Conservation (phyloP, 306 rosid species). For the Sechiopsis laciniata region DNA sequence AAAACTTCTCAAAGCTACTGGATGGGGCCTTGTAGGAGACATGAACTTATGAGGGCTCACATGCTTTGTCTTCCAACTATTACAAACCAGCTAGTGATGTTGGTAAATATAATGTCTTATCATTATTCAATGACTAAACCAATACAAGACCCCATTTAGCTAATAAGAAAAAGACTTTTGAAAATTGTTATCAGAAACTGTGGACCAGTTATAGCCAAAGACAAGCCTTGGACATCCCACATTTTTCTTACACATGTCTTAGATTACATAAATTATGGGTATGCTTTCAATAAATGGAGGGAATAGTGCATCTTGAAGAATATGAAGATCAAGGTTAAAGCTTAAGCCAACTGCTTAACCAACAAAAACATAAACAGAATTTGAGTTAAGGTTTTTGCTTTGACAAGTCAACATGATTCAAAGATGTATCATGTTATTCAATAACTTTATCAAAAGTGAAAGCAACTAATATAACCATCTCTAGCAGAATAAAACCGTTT, state of each 20-base stretch:
- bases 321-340: not conserved
- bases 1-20: not conserved
- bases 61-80: conserved; percentile 11
- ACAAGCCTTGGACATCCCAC: conserved; percentile 8
- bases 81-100: conserved; percentile 3
- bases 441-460: not conserved
- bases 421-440: not conserved
- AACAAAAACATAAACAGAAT: not conserved
- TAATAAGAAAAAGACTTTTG: not conserved
- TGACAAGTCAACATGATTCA: not conserved
- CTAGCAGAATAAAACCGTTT: not conserved
- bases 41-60: not conserved
- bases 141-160: not conserved
- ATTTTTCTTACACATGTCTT: not conserved
- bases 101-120: not conserved
- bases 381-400: not conserved
- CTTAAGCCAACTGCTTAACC: not conserved
- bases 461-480: not conserved
- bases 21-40: not conserved
- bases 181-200: not conserved
- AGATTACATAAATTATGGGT: not conserved
- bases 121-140: not conserved
- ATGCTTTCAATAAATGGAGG: not conserved
- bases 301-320: not conserved
- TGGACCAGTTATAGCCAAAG: not conserved